phyloP scores from a whole-genome alignment of 2,329 filamentous ascomycete species.

The Colletotrichum tropicicola region DNA sequence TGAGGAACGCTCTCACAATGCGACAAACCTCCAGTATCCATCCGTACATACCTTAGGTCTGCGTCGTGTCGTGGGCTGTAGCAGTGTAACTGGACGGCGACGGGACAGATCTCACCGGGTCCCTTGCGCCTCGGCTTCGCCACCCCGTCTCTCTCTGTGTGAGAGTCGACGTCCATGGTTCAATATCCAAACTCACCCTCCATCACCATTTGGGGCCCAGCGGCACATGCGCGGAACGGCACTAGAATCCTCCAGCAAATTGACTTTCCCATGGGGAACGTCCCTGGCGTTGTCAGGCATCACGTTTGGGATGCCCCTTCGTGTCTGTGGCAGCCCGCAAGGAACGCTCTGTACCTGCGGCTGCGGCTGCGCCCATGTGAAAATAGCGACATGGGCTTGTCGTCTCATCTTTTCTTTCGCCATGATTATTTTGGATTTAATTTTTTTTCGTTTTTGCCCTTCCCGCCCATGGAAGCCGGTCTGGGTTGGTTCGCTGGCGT shows the following conservation, averaged over 20 bases:
- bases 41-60: too few relatives aligned
- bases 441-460: background rate
- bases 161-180: too few relatives aligned
- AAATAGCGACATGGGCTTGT: background rate
- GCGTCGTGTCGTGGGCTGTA: too few relatives aligned
- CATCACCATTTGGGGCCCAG: background rate
- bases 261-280: conserved; percentile 23
- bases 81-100: background rate
- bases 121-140: conserved; percentile 23
- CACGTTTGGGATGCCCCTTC: too few relatives aligned
- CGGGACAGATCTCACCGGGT: background rate
- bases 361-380: conserved; percentile 6
- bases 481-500: background rate
- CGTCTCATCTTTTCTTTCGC: background rate
- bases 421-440: background rate
- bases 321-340: background rate
- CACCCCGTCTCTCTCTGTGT: background rate
- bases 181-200: background rate
- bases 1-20: background rate
- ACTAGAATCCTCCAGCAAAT: conserved; percentile 6
- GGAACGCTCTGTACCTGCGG: background rate
- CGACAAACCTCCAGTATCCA: background rate
- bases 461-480: background rate
- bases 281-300: background rate
- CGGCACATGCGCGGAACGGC: conserved; percentile 2